Evolutionary conservation across 176 grass and related monocot species (phyloP), one percentile per base, ranked within the genome.

Genomic region (Musa troglodytarum): DNA sequence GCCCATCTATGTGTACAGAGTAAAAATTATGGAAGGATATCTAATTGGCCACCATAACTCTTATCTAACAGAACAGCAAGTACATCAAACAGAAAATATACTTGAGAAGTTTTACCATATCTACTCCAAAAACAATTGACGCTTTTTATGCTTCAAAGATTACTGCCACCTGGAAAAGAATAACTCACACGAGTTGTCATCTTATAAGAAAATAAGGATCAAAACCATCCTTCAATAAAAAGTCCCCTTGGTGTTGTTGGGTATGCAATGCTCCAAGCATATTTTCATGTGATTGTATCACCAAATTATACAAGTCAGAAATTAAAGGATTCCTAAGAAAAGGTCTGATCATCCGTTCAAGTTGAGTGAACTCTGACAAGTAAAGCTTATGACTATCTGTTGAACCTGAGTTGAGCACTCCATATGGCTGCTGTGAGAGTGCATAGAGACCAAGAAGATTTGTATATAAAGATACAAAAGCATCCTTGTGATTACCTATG

Each of bases 291-390:
- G 74, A 85, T 52, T 72, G 58, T 53, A 85, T 83, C 64, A 93
- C 86, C 57, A 86, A 53, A 68, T 57, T 63, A 76, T 93, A 87
- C 49, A 98, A 79, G 78, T 89, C 91, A 66, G 65, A 83, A 65
- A 98, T 89, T 83, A 98, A 84, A 76, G 95, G 95, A 73, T 98
- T 98, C 57, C 82, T 86, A n/a, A 94, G 82, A 82, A 98, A 98
- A 25, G 95, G 88, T 43, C 29, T 29, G 64, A 98, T 79, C 59
- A 87, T 73, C 12, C 66, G 68, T 69, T 82, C 52, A 17, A 98
- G 77, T 34, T 89, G 76, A 61, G 69, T 75, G 56, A 91, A 87
- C 28, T 89, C 76, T 49, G 58, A 79, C 64, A 85, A 79, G 77
- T 89, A 96, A 17, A 66, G 24, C 22, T 55, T 54, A 83, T 59